Evolutionary conservation across 2,329 filamentous ascomycete species (phyloP).

Genomic region (Lizonia empirigonia): DNA sequence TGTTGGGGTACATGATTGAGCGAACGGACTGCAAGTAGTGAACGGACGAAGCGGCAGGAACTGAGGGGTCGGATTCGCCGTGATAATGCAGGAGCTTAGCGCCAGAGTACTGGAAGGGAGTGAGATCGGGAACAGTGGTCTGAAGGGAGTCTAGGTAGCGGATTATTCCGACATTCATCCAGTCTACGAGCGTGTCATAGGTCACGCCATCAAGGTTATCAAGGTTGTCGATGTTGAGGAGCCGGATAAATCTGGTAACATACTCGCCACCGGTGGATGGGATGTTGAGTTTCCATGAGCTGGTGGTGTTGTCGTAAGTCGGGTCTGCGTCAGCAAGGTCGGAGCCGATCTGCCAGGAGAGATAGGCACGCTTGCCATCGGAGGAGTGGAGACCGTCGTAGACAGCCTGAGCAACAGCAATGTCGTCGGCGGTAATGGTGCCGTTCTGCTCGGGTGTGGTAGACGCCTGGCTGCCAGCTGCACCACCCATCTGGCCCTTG

Average conservation of each 20-base stretch:
- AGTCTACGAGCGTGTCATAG: conserved; percentile 62
- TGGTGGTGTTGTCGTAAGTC: conserved; percentile 42
- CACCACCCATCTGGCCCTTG: conserved; percentile 22
- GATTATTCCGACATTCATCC: conserved; percentile 58
- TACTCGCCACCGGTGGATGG: conserved; percentile 48
- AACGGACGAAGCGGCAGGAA: conserved; percentile 61
- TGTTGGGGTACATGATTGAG: conserved; percentile 55
- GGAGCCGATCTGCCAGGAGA: conserved; percentile 47
- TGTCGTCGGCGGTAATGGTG: conserved; percentile 40
- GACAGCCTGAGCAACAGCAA: conserved; percentile 29
- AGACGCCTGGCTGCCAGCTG: conserved; percentile 11
- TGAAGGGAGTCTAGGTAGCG: conserved; percentile 59
- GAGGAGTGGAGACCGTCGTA: conserved; percentile 50
- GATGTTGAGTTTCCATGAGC: conserved; percentile 42
- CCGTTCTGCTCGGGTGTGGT: conserved; percentile 40
- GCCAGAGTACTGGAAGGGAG: conserved; percentile 55
- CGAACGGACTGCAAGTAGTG: conserved; percentile 63
- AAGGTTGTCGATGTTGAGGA: conserved; percentile 36
- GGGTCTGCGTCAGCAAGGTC: conserved; percentile 46
- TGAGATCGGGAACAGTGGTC: conserved; percentile 61
- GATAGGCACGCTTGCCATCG: conserved; percentile 50
- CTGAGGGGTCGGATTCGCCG: conserved; percentile 60
- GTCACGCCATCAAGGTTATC: conserved; percentile 50
- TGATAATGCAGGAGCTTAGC: conserved; percentile 66
- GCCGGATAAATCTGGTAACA: conserved; percentile 52